Conservation (phyloP, 2,329 filamentous ascomycete species). For the Sporothrix curviconia region DNA sequence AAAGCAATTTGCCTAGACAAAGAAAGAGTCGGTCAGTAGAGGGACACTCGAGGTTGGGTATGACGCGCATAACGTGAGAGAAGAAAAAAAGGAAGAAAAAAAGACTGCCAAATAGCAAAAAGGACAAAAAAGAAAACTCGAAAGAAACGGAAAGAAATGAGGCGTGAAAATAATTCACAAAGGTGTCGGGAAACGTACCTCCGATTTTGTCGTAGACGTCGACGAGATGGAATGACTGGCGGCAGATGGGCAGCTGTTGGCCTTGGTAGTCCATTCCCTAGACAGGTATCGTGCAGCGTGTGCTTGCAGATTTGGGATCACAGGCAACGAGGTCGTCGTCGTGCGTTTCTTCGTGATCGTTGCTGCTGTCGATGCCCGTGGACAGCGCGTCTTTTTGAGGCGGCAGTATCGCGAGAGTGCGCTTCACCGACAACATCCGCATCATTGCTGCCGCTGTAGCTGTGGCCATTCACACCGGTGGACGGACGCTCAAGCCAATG, state of each 20-base stretch:
- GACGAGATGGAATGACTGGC: slow-evolving; percentile 83
- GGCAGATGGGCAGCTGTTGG: slow-evolving; percentile 98
- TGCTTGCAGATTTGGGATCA: slow-evolving; percentile 76
- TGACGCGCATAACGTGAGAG: background rate
- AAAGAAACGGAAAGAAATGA: background rate
- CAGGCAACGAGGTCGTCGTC: slow-evolving; percentile 45
- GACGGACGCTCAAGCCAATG: too few relatives aligned
- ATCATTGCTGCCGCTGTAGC: background rate
- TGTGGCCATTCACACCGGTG: background rate
- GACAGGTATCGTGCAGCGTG: slow-evolving; percentile 83
- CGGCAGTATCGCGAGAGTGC: background rate
- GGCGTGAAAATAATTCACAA: too few relatives aligned
- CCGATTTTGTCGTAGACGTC: slow-evolving; percentile 73
- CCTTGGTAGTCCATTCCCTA: slow-evolving; percentile 92
- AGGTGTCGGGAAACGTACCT: slow-evolving; percentile 57
- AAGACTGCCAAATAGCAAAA: background rate
- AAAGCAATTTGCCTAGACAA: slow-evolving; percentile 46
- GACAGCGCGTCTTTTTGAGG: background rate
- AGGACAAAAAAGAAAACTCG: background rate
- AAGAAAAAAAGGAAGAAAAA: background rate
- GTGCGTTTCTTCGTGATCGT: slow-evolving; percentile 20
- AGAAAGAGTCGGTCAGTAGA: slow-evolving; percentile 19
- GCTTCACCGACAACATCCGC: background rate
- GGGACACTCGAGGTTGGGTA: background rate
- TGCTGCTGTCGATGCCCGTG: slow-evolving; percentile 21